Evolutionary conservation across 2,329 filamentous ascomycete species (phyloP), one percentile per base, ranked within the genome.

Genomic region (Trichoderma sp.): DNA sequence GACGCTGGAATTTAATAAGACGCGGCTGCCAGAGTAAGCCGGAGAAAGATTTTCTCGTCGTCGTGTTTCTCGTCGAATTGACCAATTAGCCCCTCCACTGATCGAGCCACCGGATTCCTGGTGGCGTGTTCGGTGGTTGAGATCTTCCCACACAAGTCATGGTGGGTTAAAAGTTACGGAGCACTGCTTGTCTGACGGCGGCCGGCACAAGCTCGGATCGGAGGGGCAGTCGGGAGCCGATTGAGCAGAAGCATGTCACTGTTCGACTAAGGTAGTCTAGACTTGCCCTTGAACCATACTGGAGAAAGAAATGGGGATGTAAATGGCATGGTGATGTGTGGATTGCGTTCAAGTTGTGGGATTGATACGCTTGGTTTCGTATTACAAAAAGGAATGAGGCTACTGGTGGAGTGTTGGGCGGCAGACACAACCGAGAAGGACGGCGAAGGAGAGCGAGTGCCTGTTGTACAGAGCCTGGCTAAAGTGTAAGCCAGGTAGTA

Each of bases 71-170:
- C 29, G 56, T 71, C 33, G 56, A 63, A 45, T 63, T 63, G 68
- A 38, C 35, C 68, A 71, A 71, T 74, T 67, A 31, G 62, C 53
- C 24, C 71, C 45, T 74, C 71, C 50, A 50, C 63, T 67, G 45
- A 74, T 73, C 63, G 71, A 74, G 62, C 71, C 71, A 74, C 71
- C 33, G 41, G 45, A 60, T 62, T 33, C 63, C 21, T 66, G 63
- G 71, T 74, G 71, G 71, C 71, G 71, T 74, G 71, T 74, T 74
- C 45, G 56, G 45, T 38, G 50, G 50, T 67, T 74, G 63, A 67
- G 41, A 74, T 74, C 62, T 67, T 67, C 45, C 71, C 71, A 74
- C 41, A 21, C 29, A 66, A 38, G 62, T 38, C 62, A 56, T 59
- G 62, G 24, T 33, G 65, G 69, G 69, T 35, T 59, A 71, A 62